phyloP scores from a whole-genome alignment of 164 flowering plant species.

The Kalanchoe fedtschenkoi region DNA sequence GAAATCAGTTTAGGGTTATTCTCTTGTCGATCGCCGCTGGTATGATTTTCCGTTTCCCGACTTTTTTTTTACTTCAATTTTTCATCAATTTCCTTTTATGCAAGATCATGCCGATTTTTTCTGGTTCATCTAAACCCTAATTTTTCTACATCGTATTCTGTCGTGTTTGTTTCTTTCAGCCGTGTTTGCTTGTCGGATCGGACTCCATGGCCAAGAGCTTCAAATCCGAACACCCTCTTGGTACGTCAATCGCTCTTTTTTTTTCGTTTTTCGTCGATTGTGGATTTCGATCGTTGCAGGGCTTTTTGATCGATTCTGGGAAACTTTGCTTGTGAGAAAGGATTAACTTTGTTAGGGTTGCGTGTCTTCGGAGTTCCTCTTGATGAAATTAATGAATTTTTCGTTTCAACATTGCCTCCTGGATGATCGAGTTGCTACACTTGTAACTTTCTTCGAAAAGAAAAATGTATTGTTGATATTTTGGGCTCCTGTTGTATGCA shows the following conservation, averaged over 20 bases:
- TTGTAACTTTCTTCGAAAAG: too few relatives aligned
- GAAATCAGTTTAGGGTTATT: neutral
- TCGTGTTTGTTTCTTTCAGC: neutral
- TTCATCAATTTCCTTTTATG: neutral
- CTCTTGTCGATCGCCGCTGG: neutral
- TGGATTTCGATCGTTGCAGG: neutral
- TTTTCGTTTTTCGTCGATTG: neutral
- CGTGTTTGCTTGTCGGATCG: neutral
- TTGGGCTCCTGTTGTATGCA: too few relatives aligned
- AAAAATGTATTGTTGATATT: neutral
- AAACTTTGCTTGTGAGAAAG: too few relatives aligned
- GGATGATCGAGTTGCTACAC: neutral
- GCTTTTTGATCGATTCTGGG: neutral
- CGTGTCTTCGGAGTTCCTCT: too few relatives aligned
- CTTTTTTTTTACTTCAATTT: neutral
- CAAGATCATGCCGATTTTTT: neutral
- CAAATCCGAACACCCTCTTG: constrained; percentile 65
- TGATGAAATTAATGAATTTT: too few relatives aligned
- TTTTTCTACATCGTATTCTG: neutral
- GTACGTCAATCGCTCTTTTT: constrained; percentile 17
- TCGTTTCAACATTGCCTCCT: too few relatives aligned
- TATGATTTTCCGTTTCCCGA: neutral
- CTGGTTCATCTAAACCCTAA: neutral
- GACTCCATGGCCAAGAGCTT: constrained; percentile 49
- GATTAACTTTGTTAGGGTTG: too few relatives aligned